phyloP scores from a whole-genome alignment of 1,284 basidiomycete genomes.

The Ceratobasidium theobromae region DNA sequence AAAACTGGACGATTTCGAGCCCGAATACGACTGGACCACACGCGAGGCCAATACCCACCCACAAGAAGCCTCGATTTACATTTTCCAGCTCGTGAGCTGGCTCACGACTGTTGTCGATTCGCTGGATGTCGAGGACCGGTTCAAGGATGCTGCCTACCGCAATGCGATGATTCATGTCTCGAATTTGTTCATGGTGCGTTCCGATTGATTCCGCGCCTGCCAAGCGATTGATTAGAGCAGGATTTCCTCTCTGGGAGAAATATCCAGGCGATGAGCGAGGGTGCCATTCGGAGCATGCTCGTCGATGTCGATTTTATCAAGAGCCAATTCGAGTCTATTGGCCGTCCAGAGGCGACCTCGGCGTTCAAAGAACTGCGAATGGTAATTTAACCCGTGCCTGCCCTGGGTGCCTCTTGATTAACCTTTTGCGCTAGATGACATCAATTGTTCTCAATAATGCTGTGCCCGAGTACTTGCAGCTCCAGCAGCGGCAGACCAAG shows the following conservation, averaged over 20 bases:
- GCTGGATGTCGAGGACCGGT: slow-evolving; percentile 77
- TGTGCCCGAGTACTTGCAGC: slow-evolving; percentile 78
- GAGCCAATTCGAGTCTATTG: slow-evolving; percentile 73
- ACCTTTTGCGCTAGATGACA: slow-evolving; percentile 58
- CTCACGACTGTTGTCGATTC: slow-evolving; percentile 95
- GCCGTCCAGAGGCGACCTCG: slow-evolving; percentile 66
- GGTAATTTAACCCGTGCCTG: slow-evolving; percentile 54
- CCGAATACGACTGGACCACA: slow-evolving; percentile 91
- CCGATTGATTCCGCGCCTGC: background rate
- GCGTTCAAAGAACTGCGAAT: slow-evolving; percentile 80
- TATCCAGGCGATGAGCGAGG: slow-evolving; percentile 83
- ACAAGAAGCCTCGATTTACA: slow-evolving; percentile 90
- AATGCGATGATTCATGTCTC: slow-evolving; percentile 86
- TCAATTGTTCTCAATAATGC: slow-evolving; percentile 73
- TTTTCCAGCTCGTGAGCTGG: slow-evolving; percentile 96
- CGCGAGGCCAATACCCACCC: slow-evolving; percentile 60
- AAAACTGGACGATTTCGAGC: slow-evolving; percentile 94
- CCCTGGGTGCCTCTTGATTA: slow-evolving; percentile 31
- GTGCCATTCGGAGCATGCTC: slow-evolving; percentile 78
- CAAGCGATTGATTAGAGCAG: slow-evolving; percentile 52
- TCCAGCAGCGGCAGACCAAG: slow-evolving; percentile 68
- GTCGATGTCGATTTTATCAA: slow-evolving; percentile 86
- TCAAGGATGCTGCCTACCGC: slow-evolving; percentile 87
- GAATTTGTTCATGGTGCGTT: slow-evolving; percentile 75
- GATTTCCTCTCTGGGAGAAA: slow-evolving; percentile 76